These are phyloP conservation scores for Backusella tarrabulga DNA, from an alignment of 192 early-diverging fungal species.

Conservation along the genomic window DNA sequence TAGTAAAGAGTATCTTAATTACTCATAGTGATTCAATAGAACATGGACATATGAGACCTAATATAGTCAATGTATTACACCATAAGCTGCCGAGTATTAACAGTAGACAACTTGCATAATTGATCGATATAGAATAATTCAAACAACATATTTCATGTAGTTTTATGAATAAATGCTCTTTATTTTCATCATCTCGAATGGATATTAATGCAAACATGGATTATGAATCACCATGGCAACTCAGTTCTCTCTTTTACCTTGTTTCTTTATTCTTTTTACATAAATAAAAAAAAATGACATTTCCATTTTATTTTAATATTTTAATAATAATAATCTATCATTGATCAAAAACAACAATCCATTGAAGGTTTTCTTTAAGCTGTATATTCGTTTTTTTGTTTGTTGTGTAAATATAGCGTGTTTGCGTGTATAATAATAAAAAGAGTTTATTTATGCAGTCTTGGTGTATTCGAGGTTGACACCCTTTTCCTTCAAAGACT, in stretches of 20 bases:
- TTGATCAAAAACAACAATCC: slow-evolving; percentile 1
- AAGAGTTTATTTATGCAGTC: slow-evolving; percentile 30
- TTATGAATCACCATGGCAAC: too few relatives aligned
- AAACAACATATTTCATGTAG: too few relatives aligned
- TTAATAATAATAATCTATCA: background rate
- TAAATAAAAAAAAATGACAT: background rate
- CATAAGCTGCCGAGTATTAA: too few relatives aligned
- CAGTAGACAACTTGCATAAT: too few relatives aligned
- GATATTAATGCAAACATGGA: too few relatives aligned
- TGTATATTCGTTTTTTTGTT: background rate
- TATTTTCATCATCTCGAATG: too few relatives aligned
- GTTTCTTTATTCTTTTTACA: background rate
- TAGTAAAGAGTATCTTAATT: too few relatives aligned
- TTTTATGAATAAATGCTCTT: too few relatives aligned
- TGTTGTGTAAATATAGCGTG: background rate
- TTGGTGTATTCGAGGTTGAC: slow-evolving; percentile 62
- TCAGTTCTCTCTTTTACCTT: background rate
- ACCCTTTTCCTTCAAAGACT: slow-evolving; percentile 68
- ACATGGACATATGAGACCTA: too few relatives aligned
- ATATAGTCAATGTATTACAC: too few relatives aligned
- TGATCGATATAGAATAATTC: too few relatives aligned
- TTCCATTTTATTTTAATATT: background rate
- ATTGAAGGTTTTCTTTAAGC: background rate
- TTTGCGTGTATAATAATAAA: background rate
- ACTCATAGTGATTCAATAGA: too few relatives aligned